Percentiles rank a stretch among this genome's conserved stretches.
These are phyloP conservation scores for Choanephora cucurbitarum DNA, from an alignment of 371 early-diverging fungal species.

Conservation along the genomic window DNA sequence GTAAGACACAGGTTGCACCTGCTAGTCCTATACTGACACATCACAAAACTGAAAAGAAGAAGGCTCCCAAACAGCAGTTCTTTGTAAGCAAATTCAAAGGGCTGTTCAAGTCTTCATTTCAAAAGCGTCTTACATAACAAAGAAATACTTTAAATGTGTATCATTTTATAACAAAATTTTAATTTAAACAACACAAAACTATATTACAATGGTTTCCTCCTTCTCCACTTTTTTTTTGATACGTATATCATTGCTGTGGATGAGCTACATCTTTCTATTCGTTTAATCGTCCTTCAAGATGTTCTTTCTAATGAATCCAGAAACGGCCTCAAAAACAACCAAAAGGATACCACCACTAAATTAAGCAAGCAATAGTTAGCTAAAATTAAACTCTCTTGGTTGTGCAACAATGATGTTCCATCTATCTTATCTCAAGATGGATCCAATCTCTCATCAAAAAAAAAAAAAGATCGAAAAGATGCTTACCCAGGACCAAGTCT, in stretches of 20 bases:
- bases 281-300: conserved; percentile 44
- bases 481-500: conserved; percentile 91
- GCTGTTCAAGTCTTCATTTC: conserved; percentile 17
- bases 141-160: not conserved
- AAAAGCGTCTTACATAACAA: conserved; percentile 16
- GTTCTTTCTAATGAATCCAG: conserved; percentile 81
- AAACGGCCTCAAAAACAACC: conserved; percentile 92
- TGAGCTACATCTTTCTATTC: not conserved
- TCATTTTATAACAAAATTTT: not conserved
- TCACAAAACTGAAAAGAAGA: conserved; percentile 11
- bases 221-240: too few relatives aligned
- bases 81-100: conserved; percentile 12
- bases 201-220: conserved; percentile 8
- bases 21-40: not conserved
- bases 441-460: not conserved
- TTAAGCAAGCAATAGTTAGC: not conserved
- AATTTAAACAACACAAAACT: not conserved
- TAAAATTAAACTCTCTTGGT: too few relatives aligned
- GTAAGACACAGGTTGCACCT: conserved; percentile 20
- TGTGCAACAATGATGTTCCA: not conserved
- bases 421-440: not conserved
- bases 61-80: conserved; percentile 1
- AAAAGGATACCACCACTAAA: conserved; percentile 76
- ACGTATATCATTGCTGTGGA: not conserved
- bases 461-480: not conserved